Conservation (phyloP, 257 asterid genomes). For the Nicotiana tabacum region DNA sequence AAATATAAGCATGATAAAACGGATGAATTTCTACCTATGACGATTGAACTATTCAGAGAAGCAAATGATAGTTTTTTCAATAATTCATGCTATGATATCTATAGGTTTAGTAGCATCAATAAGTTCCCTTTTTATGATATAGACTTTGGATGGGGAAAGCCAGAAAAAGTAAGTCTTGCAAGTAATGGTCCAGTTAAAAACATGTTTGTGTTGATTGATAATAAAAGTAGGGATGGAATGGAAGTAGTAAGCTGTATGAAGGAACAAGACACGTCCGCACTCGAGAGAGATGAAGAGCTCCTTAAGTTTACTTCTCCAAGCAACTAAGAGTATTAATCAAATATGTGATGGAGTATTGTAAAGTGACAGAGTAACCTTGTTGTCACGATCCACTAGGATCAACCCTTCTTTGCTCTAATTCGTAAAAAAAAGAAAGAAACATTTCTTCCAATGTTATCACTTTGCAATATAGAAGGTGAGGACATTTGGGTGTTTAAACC, state of each 20-base stretch:
- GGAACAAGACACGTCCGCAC: background rate
- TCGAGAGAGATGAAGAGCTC: background rate
- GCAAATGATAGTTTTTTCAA: background rate
- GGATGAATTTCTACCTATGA: background rate
- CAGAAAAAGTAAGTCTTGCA: background rate
- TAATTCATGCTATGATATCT: background rate
- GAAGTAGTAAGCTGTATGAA: background rate
- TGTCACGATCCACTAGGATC: too few relatives aligned
- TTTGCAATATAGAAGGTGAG: too few relatives aligned
- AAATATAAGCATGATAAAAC: background rate
- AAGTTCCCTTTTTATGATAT: background rate
- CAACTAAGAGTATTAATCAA: background rate
- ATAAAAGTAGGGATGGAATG: background rate
- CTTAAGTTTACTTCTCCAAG: background rate
- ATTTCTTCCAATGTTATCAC: too few relatives aligned
- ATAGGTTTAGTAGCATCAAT: background rate
- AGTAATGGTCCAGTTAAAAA: background rate
- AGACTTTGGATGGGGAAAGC: background rate
- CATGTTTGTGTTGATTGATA: background rate
- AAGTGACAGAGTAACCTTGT: too few relatives aligned
- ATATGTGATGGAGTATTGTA: too few relatives aligned
- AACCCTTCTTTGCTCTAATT: too few relatives aligned
- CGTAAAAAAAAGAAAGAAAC: too few relatives aligned
- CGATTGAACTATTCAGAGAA: background rate
- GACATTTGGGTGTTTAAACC: too few relatives aligned